Conservation (phyloP, 2,329 filamentous ascomycete genomes). For the Aureobasidium namibiae region DNA sequence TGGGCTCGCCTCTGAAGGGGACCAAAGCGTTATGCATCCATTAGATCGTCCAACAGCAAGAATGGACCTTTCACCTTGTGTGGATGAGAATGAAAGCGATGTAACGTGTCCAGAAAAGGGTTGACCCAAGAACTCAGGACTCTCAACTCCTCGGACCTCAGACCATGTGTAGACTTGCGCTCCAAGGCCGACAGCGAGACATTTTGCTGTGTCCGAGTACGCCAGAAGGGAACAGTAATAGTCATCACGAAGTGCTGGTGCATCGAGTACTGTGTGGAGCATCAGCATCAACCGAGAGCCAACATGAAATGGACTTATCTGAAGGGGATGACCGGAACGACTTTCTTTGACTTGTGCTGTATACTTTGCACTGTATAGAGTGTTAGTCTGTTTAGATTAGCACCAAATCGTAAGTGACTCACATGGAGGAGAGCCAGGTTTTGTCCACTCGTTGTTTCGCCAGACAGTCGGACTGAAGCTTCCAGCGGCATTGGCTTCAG, state of each 20-base stretch:
- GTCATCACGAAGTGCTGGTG: conserved; percentile 81
- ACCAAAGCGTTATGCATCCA: conserved; percentile 69
- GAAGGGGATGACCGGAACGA: conserved; percentile 66
- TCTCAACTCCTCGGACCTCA: conserved; percentile 59
- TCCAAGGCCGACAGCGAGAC: conserved; percentile 75
- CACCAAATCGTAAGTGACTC: conserved; percentile 14
- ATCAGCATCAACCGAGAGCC: conserved; percentile 25
- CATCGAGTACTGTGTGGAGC: conserved; percentile 66
- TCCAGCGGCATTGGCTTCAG: not conserved
- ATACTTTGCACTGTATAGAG: conserved; percentile 20
- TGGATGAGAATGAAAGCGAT: conserved; percentile 82
- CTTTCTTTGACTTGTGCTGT: conserved; percentile 23
- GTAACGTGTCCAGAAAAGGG: conserved; percentile 57
- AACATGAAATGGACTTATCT: conserved; percentile 45
- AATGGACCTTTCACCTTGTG: conserved; percentile 65
- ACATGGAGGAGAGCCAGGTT: conserved; percentile 9
- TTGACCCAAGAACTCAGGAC: conserved; percentile 45
- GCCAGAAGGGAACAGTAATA: conserved; percentile 91
- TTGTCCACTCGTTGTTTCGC: conserved; percentile 35
- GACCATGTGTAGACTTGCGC: conserved; percentile 84
- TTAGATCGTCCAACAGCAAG: conserved; percentile 77
- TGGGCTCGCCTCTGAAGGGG: conserved; percentile 58
- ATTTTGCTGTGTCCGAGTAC: conserved; percentile 66
- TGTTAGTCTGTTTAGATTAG: conserved; percentile 16
- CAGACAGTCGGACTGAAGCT: conserved; percentile 21